Evolutionary conservation across 1,139 yeast species (phyloP).

Genomic region (Candida glucosophila): DNA sequence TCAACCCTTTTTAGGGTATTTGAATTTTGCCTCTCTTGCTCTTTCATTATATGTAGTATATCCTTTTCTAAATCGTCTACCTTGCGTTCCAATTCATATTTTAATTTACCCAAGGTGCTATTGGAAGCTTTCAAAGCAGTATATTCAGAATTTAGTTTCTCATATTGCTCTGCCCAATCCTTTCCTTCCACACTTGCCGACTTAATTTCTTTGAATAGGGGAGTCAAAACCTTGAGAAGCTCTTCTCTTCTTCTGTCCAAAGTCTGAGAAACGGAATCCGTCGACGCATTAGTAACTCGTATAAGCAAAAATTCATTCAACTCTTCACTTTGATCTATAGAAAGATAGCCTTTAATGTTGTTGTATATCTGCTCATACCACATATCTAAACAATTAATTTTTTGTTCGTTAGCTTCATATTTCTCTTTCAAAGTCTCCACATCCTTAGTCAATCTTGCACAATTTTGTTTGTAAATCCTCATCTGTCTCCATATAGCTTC

Average conservation of each 20-base stretch:
- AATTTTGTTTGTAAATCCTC: constrained; percentile 54
- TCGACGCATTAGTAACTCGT: too few relatives aligned
- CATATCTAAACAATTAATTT: constrained; percentile 35
- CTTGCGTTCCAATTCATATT: constrained; percentile 15
- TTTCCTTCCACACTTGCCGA: constrained; percentile 24
- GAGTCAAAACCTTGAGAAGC: constrained; percentile 22
- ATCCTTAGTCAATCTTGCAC: constrained; percentile 29
- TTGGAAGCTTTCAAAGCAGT: too few relatives aligned
- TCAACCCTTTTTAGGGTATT: constrained; percentile 37
- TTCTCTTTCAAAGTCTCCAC: constrained; percentile 24
- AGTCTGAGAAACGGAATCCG: constrained; percentile 12
- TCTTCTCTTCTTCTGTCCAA: constrained; percentile 21
- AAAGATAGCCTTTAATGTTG: constrained; percentile 4
- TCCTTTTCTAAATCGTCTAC: constrained; percentile 19
- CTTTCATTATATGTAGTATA: constrained; percentile 19
- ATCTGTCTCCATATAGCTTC: constrained; percentile 87
- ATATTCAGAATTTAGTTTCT: constrained; percentile 3
- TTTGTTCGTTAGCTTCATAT: constrained; percentile 26
- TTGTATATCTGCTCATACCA: constrained; percentile 50
- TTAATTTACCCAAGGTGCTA: constrained; percentile 14
- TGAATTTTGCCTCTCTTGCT: constrained; percentile 35
- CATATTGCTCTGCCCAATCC: too few relatives aligned
- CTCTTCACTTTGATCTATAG: constrained; percentile 17
- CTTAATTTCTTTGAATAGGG: constrained; percentile 15
- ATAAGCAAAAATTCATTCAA: too few relatives aligned